Conservation (phyloP, 352 stramenopile genomes). For the Discostella stelligera region DNA sequence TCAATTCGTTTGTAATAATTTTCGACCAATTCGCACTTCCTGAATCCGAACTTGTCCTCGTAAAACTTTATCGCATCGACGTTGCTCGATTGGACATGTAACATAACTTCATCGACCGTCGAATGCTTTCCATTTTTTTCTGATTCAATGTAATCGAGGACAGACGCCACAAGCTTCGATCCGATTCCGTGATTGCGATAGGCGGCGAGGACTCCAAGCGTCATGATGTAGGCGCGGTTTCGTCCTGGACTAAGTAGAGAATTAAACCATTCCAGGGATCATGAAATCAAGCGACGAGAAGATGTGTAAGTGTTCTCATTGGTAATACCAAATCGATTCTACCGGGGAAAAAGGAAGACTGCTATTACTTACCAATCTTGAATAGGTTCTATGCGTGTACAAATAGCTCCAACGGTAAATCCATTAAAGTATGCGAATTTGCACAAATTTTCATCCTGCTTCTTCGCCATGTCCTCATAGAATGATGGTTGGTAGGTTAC, state of each 20-base stretch:
- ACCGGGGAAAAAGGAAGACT: neutral
- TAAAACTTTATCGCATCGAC: conserved; percentile 90
- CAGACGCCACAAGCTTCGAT: conserved; percentile 77
- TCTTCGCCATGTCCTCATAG: conserved; percentile 88
- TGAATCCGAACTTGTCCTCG: conserved; percentile 85
- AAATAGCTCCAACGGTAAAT: conserved; percentile 88
- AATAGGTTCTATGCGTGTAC: conserved; percentile 85
- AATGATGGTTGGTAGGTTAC: conserved; percentile 91
- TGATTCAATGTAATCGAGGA: conserved; percentile 72
- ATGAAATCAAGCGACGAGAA: neutral
- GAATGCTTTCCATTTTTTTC: conserved; percentile 57
- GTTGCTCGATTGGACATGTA: conserved; percentile 93
- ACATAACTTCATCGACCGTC: conserved; percentile 65
- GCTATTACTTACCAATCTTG: conserved; percentile 19
- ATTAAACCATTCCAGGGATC: neutral
- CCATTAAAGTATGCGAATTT: conserved; percentile 86
- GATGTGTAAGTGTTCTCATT: neutral
- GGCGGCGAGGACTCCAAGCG: conserved; percentile 87
- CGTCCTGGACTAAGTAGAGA: conserved; percentile 15
- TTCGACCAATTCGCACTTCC: conserved; percentile 86
- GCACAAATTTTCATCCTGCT: conserved; percentile 71
- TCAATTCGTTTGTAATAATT: conserved; percentile 95
- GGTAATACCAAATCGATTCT: neutral
- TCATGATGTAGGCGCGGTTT: conserved; percentile 92
- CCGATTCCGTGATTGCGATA: conserved; percentile 87